These are phyloP conservation scores for Lichina pygmaea DNA, from an alignment of 495 filamentous ascomycete genomes.

Conservation along the genomic window DNA sequence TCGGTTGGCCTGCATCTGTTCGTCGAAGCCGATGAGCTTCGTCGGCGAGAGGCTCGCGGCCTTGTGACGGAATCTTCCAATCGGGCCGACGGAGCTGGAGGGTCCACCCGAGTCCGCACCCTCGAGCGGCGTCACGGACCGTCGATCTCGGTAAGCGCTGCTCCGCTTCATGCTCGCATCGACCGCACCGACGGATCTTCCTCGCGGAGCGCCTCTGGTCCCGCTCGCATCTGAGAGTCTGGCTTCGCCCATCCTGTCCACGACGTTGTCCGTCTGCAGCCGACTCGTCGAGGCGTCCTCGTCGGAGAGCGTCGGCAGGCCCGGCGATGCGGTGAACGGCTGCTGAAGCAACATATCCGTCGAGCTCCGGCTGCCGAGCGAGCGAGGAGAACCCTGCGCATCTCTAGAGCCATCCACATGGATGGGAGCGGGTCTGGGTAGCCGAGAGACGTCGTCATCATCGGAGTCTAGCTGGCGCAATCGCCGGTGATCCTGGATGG, in stretches of 20 bases:
- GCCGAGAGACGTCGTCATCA: not conserved
- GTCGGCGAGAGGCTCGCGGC: too few relatives aligned
- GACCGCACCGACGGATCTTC: constrained; percentile 2
- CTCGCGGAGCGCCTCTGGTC: not conserved
- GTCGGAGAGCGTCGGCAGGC: not conserved
- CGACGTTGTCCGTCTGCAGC: not conserved
- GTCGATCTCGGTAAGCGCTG: constrained; percentile 17
- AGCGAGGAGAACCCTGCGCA: constrained; percentile 22
- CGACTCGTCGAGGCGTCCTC: not conserved
- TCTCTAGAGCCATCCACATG: not conserved
- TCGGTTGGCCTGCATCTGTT: too few relatives aligned
- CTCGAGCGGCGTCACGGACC: constrained; percentile 20
- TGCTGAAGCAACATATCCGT: constrained; percentile 27
- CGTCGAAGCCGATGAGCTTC: too few relatives aligned
- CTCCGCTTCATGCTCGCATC: constrained; percentile 21
- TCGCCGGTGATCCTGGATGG: too few relatives aligned
- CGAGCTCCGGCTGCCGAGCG: constrained; percentile 41
- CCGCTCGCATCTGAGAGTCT: too few relatives aligned
- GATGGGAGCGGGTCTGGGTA: not conserved
- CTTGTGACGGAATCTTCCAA: too few relatives aligned
- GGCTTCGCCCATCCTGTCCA: too few relatives aligned
- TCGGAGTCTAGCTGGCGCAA: too few relatives aligned
- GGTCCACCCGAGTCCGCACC: constrained; percentile 34
- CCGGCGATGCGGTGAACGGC: not conserved
- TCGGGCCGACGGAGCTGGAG: too few relatives aligned